Conservation (phyloP, 257 asterid genomes). For the Thymus mandschuricus region DNA sequence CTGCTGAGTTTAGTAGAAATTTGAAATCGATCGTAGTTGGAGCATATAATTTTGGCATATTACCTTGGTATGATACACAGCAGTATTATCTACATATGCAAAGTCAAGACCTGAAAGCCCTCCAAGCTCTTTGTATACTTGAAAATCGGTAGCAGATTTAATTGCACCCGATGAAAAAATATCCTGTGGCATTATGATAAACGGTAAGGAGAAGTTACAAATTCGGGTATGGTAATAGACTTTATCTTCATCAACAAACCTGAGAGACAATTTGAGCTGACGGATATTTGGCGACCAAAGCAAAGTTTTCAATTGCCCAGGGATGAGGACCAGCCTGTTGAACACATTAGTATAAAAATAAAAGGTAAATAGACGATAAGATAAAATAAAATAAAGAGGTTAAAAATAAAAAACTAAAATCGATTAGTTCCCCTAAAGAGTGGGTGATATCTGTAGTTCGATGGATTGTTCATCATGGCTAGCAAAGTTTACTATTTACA, state of each 20-base stretch:
- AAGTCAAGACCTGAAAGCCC: conserved; percentile 99
- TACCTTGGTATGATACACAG: conserved; percentile 97
- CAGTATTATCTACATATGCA: conserved; percentile 82
- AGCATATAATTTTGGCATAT: conserved; percentile 3
- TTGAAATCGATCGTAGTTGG: neutral
- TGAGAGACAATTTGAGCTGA: conserved; percentile 83
- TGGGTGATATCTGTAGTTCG: neutral
- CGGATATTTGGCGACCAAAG: conserved; percentile 84
- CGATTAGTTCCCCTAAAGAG: conserved; percentile 9
- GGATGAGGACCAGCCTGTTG: conserved; percentile 96
- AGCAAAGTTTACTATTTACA: neutral
- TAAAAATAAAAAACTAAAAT: neutral
- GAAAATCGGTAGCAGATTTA: conserved; percentile 95
- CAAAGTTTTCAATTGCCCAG: conserved; percentile 90
- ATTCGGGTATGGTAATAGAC: conserved; percentile 14
- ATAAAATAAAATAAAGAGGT: neutral
- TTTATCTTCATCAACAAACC: conserved; percentile 49
- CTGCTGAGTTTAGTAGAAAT: neutral
- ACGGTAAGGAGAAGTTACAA: conserved; percentile 7
- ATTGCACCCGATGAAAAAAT: conserved; percentile 82
- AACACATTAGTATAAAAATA: neutral
- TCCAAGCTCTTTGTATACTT: conserved; percentile 86
- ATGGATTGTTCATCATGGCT: neutral
- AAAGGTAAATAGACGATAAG: neutral
- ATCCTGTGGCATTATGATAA: conserved; percentile 63